Base-by-base conservation (phyloP, 2,329 filamentous ascomycete genomes). In the Botryotinia globosa region DNA sequence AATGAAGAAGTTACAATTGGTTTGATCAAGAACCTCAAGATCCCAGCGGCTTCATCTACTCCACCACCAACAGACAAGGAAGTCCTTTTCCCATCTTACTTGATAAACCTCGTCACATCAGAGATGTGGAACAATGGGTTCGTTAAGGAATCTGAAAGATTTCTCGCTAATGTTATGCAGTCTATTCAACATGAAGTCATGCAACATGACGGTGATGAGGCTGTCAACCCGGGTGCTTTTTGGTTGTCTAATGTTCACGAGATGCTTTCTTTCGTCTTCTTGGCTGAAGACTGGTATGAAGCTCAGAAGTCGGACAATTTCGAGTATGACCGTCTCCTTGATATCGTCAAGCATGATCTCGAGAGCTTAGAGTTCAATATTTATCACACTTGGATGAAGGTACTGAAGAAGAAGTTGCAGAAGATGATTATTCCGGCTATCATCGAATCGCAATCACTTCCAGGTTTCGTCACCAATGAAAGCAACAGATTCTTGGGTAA, bases 91-190 rank as follows among this genome's bases (percentile, higher is more conserved):
- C 96, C 96, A 48, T 95, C 96, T 16, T 99, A 98, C 82, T 90
- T 99, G 78, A 99, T 99, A 86, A 99, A 99, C 83, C 87, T 99
- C 74, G 96, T 99, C 76, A 99, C 96, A 20, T 98, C 94, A 25
- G 96, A 99, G 85, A 99, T 99, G 96, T 99, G 96, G 96, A 99
- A 99, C 86, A 99, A 99, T 79, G 96, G 96, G 64, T 99, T 98
- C 81, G 96, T 99, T 79, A 99, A 99, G 86, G 96, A 99, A 84
- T 98, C 96, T 6, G 96, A 99, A 84, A 92, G 95, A 72, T 99
- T 99, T 88, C 87, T 99, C 75, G 96, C 96, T 80, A 99, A 98
- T 80, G 96, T 99, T 76, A 99, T 99, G 96, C 96, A 98, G 84
- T 97, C 94, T 12, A 98, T 99, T 80, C 96, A 99, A 82, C 94